Evolutionary conservation across 192 early-diverging fungal genomes (phyloP).

Genomic region (Backusella sp.): DNA sequence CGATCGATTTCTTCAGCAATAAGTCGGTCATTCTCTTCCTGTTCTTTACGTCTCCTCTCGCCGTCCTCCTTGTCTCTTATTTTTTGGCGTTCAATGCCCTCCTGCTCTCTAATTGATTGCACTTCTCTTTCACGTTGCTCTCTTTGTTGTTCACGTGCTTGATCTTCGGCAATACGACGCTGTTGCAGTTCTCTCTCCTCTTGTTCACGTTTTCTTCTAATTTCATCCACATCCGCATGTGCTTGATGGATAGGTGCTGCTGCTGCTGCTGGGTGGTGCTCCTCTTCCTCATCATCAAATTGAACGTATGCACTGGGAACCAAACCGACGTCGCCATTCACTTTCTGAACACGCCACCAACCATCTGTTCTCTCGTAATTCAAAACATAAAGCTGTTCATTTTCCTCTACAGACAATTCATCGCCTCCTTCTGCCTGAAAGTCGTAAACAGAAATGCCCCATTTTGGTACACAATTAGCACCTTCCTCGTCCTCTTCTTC

Average conservation of each 20-base stretch:
- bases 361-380: constrained; percentile 81
- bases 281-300: constrained; percentile 28
- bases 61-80: constrained; percentile 23
- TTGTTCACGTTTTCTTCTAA: constrained; percentile 6
- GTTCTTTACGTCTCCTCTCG: constrained; percentile 22
- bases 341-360: constrained; percentile 82
- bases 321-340: constrained; percentile 64
- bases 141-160: neutral
- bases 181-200: constrained; percentile 1
- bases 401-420: constrained; percentile 83
- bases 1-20: constrained; percentile 31
- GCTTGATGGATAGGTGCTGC: constrained; percentile 6
- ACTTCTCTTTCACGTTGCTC: constrained; percentile 7
- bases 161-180: constrained; percentile 2
- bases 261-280: constrained; percentile 5
- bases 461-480: constrained; percentile 19
- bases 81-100: constrained; percentile 9
- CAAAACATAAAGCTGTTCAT: constrained; percentile 80
- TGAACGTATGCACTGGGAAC: constrained; percentile 84
- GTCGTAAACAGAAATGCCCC: constrained; percentile 68
- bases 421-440: constrained; percentile 83
- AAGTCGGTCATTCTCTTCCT: constrained; percentile 14
- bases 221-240: constrained; percentile 10
- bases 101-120: constrained; percentile 13
- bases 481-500: constrained; percentile 29